Evolutionary conservation across 805 yeast genomes (phyloP), one percentile per base, ranked within the genome.

Genomic region (Suhomyces kilbournensis): DNA sequence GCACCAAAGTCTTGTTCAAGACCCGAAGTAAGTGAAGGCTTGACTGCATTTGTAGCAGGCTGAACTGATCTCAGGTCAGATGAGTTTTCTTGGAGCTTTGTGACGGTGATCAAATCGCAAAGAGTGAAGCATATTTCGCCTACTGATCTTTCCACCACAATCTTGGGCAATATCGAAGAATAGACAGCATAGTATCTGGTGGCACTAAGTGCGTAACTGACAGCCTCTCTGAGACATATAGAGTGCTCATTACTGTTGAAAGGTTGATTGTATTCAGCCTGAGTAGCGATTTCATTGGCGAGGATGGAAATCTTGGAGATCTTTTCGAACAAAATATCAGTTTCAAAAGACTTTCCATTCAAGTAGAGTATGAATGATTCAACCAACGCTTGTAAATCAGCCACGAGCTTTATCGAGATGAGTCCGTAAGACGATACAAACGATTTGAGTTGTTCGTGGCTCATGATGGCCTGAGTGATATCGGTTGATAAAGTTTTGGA

Each of bases 131-230:
- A 77, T 34, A 91, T 71, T 61, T 91, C 97, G 44, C 88, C 80
- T 8, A 89, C 71, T 0, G 97, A 85, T 20, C 90, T 80, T 67
- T 90, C 86, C 17, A 91, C 78, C 2, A 90, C 79, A 19, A 86
- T 70, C 49, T 77, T 79, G 0, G 97, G 97, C 51, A 90, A 69
- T 2, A 88, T 62, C n/a, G 78, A 76, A 3, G 79, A 73, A 59
- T 87, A 85, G 9, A 84, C 71, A 0, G 88, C 81, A 66, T 75
- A 87, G 63, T 90, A 89, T 61, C 97, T 78, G 0, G 92, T 81
- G 0, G 90, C 78, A 3, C 96, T 84, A 42, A 93, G 82, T 0
- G 85, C 80, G 67, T 87, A 90, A 15, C 91, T 82, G 22, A 88
- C 79, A 0, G 93, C 78, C 44, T 86, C 85, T 51, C 85, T 81